A percentile compares a stretch with the other conserved stretches of the same genome.
phyloP scores from a whole-genome alignment of 306 rosid species.

The Geum urbanum region DNA sequence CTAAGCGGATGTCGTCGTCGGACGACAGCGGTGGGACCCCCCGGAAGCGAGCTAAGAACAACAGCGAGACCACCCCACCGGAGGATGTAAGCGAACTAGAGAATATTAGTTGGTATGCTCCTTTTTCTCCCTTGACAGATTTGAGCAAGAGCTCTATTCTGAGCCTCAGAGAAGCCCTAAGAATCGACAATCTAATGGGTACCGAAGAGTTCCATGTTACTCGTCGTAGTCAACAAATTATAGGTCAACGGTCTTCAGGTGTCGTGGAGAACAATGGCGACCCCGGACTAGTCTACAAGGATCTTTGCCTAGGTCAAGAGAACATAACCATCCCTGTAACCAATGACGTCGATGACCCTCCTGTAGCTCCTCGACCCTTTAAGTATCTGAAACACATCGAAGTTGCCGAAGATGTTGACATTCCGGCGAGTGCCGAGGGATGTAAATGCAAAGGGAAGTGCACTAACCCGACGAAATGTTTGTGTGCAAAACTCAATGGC shows the following conservation, averaged over 20 bases:
- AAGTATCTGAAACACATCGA: conserved; percentile 7
- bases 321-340: conserved; percentile 16
- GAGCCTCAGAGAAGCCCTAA: background rate
- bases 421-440: conserved; percentile 18
- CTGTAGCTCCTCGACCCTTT: conserved; percentile 12
- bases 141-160: background rate
- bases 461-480: conserved; percentile 17
- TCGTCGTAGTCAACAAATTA: background rate
- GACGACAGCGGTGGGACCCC: background rate
- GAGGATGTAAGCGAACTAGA: background rate
- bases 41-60: conserved; percentile 10
- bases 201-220: conserved; percentile 26
- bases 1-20: background rate
- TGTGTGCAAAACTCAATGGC: conserved; percentile 24
- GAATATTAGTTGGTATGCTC: conserved; percentile 5
- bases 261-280: conserved; percentile 20
- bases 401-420: background rate
- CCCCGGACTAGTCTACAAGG: conserved; percentile 25
- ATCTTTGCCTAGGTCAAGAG: conserved; percentile 26
- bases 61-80: too few species aligned
- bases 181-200: background rate
- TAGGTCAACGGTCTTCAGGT: background rate
- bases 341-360: conserved; percentile 23
- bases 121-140: background rate
- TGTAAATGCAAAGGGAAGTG: conserved; percentile 25